These are phyloP conservation scores for Lepidium campestre DNA, from an alignment of 441 rosid genomes.

Conservation along the genomic window DNA sequence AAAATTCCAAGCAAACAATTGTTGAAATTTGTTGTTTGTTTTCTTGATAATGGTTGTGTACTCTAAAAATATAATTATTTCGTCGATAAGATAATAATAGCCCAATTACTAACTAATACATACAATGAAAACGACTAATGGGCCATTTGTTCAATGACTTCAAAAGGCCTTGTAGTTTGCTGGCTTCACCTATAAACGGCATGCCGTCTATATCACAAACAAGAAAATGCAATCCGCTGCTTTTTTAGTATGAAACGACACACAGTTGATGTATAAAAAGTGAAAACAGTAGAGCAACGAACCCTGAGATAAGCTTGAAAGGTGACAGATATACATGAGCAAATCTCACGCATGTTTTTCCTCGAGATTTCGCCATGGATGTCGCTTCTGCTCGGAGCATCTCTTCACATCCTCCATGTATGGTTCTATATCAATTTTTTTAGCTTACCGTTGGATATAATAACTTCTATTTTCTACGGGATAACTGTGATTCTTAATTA, in stretches of 20 bases:
- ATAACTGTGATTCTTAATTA: no score
- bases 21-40: no score
- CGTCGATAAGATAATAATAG: no score
- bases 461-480: not conserved
- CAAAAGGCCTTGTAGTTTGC: not conserved
- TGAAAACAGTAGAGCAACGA: slow-evolving; percentile 16
- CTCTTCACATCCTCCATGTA: slow-evolving; percentile 33
- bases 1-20: no score
- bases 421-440: not conserved
- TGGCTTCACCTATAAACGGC: not conserved
- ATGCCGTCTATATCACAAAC: not conserved
- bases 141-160: not conserved
- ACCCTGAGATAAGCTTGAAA: slow-evolving; percentile 17
- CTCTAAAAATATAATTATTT: no score
- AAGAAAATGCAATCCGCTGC: slow-evolving; percentile 1
- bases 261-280: not conserved
- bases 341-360: slow-evolving; percentile 24
- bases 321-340: slow-evolving; percentile 23
- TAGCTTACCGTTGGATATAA: not conserved
- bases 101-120: no score
- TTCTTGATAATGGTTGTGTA: no score
- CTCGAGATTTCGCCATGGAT: slow-evolving; percentile 42
- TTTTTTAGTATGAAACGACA: not conserved
- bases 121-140: not conserved
- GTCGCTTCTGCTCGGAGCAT: slow-evolving; percentile 32